Conservation (phyloP, 1,139 yeast genomes). For the Hemisphaericaspora lyxosophila region DNA sequence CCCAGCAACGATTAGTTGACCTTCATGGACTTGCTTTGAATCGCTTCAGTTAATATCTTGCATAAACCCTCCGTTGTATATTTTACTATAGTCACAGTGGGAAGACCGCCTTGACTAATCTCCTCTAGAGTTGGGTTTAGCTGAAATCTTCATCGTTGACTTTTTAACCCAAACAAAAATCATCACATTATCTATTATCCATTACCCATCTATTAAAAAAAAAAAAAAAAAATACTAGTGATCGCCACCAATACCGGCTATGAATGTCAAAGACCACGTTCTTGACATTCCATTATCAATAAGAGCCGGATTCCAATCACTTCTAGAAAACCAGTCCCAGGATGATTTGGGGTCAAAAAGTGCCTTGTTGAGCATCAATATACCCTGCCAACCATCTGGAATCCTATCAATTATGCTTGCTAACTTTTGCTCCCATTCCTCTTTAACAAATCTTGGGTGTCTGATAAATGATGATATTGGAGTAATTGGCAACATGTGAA, state of each 20-base stretch:
- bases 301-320: constrained; percentile 37
- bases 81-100: no score
- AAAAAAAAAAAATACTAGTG: no score
- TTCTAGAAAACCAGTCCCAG: constrained; percentile 40
- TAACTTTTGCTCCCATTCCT: constrained; percentile 45
- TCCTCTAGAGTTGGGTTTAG: no score
- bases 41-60: no score
- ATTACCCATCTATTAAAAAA: no score
- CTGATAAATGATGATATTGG: constrained; percentile 44
- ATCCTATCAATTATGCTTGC: constrained; percentile 31
- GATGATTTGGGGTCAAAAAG: constrained; percentile 36
- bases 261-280: constrained; percentile 46
- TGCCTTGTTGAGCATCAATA: constrained; percentile 41
- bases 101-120: no score
- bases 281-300: constrained; percentile 48
- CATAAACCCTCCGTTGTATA: no score
- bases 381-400: constrained; percentile 49
- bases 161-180: no score
- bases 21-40: no score
- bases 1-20: no score
- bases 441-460: constrained; percentile 33
- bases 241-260: constrained; percentile 38
- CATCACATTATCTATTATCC: no score
- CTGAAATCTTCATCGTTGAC: no score
- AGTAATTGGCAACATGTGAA: constrained; percentile 49